Evolutionary conservation across 306 rosid species (phyloP), one percentile per base, ranked within the genome.

Genomic region (Hippophae rhamnoides): DNA sequence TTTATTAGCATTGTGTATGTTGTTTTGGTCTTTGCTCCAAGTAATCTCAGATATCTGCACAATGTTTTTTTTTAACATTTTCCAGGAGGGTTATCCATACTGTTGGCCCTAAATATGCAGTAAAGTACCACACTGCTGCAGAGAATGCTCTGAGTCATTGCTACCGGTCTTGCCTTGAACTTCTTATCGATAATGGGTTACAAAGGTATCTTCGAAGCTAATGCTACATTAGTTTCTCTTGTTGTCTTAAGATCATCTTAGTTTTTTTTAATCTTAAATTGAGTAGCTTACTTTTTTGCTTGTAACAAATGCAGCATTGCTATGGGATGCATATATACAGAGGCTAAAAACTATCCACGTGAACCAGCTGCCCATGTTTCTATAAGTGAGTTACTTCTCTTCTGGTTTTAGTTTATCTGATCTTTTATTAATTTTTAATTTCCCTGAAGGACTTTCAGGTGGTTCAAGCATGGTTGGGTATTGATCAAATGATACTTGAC

Each of bases 311-410:
- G 88, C 84, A 92, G 99, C 78, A 92, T 92, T 78, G 99, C 99
- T 60, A 80, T 66, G 78, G 95, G 94, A 13, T 88, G 99, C 72
- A 92, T 88, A 68, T 92, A 92, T 72, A 76, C 96, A 8, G 99
- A 92, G 62, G 72, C 85, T 67, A 92, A 92, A 80, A 92, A 82
- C 73, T 92, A 92, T 79, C 96, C 99, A 60, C 96, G 99, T 66
- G 99, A 92, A 74, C 95, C 99, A 64, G 99, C 99, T 66, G 96
- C 99, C 10, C 99, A 92, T 76, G 99, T 92, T 54, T 85, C 99
- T 67, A 92, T 92, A 69, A 85, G 99, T 92, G 81, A 92, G 96
- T 78, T 66, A 41, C 62, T 66, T 47, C 61, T 44, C 54, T 63
- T 6, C 62, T 38, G 64, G 69, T 68, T 74, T 23, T 64, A 14